A percentile compares a stretch with the other conserved stretches of the same genome.
phyloP scores from a whole-genome alignment of 371 early-diverging fungal genomes.

The Mucor plumbeus region DNA sequence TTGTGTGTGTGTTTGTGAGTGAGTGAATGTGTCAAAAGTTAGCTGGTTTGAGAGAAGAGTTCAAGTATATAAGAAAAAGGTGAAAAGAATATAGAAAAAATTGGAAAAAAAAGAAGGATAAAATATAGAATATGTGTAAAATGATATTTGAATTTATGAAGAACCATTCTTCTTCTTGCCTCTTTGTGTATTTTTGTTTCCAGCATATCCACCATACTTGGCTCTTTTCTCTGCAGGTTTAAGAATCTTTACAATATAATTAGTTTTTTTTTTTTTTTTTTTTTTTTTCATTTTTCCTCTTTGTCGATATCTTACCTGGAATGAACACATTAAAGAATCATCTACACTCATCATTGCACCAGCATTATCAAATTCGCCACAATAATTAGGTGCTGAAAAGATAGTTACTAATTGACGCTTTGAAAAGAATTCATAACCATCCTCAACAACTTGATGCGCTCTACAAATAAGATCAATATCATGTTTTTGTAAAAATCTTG shows the following conservation, averaged over 20 bases:
- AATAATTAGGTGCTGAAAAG: slow-evolving; percentile 98
- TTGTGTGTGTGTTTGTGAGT: too few species aligned
- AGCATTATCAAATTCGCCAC: slow-evolving; percentile 98
- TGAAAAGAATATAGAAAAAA: slow-evolving; percentile 2
- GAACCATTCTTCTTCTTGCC: slow-evolving; percentile 26
- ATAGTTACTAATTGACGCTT: slow-evolving; percentile 94
- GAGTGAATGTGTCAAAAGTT: neutral
- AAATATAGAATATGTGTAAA: neutral
- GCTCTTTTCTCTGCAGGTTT: slow-evolving; percentile 45
- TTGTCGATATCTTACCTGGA: slow-evolving; percentile 55
- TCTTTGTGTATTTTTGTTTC: slow-evolving; percentile 21
- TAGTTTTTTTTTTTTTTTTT: too few species aligned
- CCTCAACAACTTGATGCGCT: slow-evolving; percentile 99
- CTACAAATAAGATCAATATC: slow-evolving; percentile 95
- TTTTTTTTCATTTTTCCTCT: too few species aligned
- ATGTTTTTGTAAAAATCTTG: slow-evolving; percentile 86
- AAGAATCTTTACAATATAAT: slow-evolving; percentile 25
- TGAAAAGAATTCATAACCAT: slow-evolving; percentile 98
- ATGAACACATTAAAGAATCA: slow-evolving; percentile 91
- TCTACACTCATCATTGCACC: slow-evolving; percentile 97
- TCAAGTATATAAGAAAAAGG: slow-evolving; percentile 12
- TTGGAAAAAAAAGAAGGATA: neutral
- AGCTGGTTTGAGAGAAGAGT: neutral
- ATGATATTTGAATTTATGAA: slow-evolving; percentile 12
- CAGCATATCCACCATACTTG: slow-evolving; percentile 27